These are phyloP conservation scores for Haplosporangium gracile DNA, from an alignment of 192 early-diverging fungal species.

Conservation along the genomic window DNA sequence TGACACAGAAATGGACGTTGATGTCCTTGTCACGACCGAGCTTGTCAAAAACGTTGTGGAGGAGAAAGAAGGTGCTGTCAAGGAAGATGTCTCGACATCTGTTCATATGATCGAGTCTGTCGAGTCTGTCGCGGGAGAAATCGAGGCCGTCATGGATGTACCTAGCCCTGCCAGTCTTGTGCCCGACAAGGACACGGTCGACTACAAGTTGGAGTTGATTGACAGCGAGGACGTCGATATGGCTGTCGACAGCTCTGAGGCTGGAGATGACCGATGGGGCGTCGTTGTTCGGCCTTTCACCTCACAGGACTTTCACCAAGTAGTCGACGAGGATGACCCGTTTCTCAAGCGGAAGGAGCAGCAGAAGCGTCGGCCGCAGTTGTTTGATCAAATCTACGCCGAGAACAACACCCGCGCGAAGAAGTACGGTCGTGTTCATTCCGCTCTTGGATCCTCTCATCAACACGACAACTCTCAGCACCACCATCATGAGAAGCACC, in stretches of 20 bases:
- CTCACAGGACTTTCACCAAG: constrained; percentile 16
- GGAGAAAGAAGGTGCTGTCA: background rate
- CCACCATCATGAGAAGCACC: constrained; percentile 39
- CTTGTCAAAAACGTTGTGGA: background rate
- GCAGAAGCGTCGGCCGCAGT: constrained; percentile 56
- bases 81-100: constrained; percentile 8
- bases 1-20: constrained; percentile 3
- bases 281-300: constrained; percentile 25
- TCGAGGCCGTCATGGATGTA: constrained; percentile 17
- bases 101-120: background rate
- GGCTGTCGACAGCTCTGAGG: background rate
- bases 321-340: constrained; percentile 37
- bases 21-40: background rate
- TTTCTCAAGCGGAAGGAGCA: constrained; percentile 30
- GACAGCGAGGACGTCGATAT: constrained; percentile 32
- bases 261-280: constrained; percentile 8
- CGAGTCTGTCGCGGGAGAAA: background rate
- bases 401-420: constrained; percentile 53
- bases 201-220: constrained; percentile 28
- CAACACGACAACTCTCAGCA: constrained; percentile 22
- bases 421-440: constrained; percentile 54
- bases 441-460: constrained; percentile 37
- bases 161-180: constrained; percentile 26
- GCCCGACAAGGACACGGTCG: constrained; percentile 36
- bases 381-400: constrained; percentile 59